Evolutionary conservation across 2,329 filamentous ascomycete species (phyloP).

Genomic region (Neofusicoccum umdonicola): DNA sequence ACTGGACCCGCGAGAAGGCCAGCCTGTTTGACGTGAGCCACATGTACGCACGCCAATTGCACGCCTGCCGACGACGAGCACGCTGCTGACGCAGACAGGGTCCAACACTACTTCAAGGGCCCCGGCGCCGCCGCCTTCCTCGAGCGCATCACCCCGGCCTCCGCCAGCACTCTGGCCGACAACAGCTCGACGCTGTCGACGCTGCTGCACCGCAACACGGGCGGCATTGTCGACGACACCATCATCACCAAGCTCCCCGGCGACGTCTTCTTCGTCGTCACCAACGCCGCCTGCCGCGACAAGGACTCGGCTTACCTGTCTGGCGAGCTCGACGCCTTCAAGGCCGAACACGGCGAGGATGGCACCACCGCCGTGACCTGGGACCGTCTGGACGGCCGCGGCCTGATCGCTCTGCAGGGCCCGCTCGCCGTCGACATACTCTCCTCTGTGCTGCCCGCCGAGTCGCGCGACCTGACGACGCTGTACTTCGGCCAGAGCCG

Average conservation of each 20-base stretch:
- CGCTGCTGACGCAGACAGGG: slow-evolving; percentile 40
- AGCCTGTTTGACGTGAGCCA: slow-evolving; percentile 96
- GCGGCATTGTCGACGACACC: slow-evolving; percentile 93
- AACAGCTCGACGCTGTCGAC: slow-evolving; percentile 81
- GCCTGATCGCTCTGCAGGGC: slow-evolving; percentile 86
- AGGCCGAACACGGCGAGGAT: slow-evolving; percentile 51
- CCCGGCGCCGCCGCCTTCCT: slow-evolving; percentile 78
- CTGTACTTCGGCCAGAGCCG: slow-evolving; percentile 81
- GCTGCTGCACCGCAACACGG: slow-evolving; percentile 66
- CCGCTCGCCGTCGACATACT: slow-evolving; percentile 73
- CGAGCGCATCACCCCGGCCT: slow-evolving; percentile 77
- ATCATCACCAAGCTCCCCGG: slow-evolving; percentile 78
- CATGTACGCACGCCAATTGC: slow-evolving; percentile 61
- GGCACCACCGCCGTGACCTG: slow-evolving; percentile 56
- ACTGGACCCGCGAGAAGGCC: slow-evolving; percentile 82
- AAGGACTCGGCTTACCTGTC: slow-evolving; percentile 81
- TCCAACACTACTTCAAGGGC: slow-evolving; percentile 80
- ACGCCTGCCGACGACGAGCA: not conserved
- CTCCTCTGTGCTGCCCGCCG: slow-evolving; percentile 57
- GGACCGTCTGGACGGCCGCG: slow-evolving; percentile 68
- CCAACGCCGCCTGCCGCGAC: slow-evolving; percentile 86
- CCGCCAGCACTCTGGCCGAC: slow-evolving; percentile 60
- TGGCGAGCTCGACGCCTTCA: slow-evolving; percentile 64
- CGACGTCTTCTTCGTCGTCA: slow-evolving; percentile 83
- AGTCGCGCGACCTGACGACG: slow-evolving; percentile 54